Percentiles rank a stretch among this genome's conserved stretches.
Evolutionary conservation across 1,139 yeast species (phyloP).

Genomic region (Debaryomyces nepalensis): DNA sequence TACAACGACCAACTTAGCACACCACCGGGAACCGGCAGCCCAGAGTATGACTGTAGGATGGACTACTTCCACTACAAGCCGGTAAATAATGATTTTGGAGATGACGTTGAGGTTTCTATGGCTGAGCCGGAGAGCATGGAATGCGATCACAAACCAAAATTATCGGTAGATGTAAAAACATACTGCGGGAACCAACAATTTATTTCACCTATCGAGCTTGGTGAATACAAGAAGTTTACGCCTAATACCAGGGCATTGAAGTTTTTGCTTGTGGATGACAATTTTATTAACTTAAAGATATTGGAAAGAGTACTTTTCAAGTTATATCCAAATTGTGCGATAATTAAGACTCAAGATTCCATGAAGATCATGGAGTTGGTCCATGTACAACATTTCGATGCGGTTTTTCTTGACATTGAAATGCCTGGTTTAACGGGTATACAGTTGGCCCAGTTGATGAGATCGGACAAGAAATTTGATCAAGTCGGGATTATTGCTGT

Average conservation of each 20-base stretch:
- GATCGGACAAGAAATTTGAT: conserved; percentile 25
- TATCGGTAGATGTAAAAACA: conserved; percentile 5
- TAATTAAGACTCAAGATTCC: conserved; percentile 37
- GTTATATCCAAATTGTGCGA: conserved; percentile 40
- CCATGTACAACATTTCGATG: conserved; percentile 30
- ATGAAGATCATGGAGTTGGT: conserved; percentile 33
- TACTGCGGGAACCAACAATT: conserved; percentile 6
- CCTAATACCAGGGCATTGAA: conserved; percentile 31
- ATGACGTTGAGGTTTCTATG: not conserved
- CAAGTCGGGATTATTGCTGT: conserved; percentile 47
- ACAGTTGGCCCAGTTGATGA: conserved; percentile 39
- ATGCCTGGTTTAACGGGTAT: conserved; percentile 52
- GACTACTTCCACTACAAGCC: conserved; percentile 9
- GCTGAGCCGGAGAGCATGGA: not conserved
- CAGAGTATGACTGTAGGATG: conserved; percentile 6
- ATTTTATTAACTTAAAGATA: conserved; percentile 45
- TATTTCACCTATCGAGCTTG: conserved; percentile 13
- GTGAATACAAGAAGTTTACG: conserved; percentile 8
- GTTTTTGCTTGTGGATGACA: conserved; percentile 51
- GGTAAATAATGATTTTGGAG: not conserved
- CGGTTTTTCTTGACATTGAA: conserved; percentile 50
- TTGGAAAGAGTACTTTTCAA: conserved; percentile 37
- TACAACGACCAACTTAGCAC: conserved; percentile 9
- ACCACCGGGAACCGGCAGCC: conserved; percentile 7
- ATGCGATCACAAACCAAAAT: conserved; percentile 5